Evolutionary conservation across 177 flowering plant genomes (phyloP), one percentile per base, ranked within the genome.

Genomic region (Tripterygium wilfordii): DNA sequence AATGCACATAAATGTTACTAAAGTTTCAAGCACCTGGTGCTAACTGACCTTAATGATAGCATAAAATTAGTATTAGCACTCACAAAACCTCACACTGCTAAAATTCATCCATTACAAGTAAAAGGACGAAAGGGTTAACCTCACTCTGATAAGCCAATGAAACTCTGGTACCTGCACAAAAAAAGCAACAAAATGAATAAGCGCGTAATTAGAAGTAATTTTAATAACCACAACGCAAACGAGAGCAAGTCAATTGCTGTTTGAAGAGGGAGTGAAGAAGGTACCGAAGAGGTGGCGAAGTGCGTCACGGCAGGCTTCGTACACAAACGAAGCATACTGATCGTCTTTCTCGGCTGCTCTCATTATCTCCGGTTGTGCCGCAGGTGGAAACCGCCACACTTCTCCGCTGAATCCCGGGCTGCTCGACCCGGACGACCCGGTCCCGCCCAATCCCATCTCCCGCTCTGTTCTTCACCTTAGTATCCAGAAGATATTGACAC

Each of bases 271-370:
- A 24, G n/a, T 13, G 36, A 23, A 51, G 9, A 35, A 23, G n/a
- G 7, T 25, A 88, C 98, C 96, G 23, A 92, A 84, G 39, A 88
- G 77, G 52, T 85, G 90, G 45, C 99, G 95, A 45, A 92, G 67
- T 24, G 97, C 97, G 56, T 88, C 96, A 39, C 97, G 96, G 51
- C 96, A 92, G 40, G 97, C 99, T 26, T 92, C 99, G 63, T 83
- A 81, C 41, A 87, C 73, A 57, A 62, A 83, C 32, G 95, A 79
- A 44, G 99, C 96, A 46, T 92, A 89, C 61, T 89, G 96, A 25
- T 92, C 99, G 57, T 92, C 97, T 63, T 92, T 92, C 69, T 92
- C 96, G 5, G 96, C 97, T 3, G 99, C 97, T 64, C 97, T 76
- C 99, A 89, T 92, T 19, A 92, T 67, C 63, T 89, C 97, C 48